Percentiles rank a stretch among this genome's conserved stretches.
phyloP scores from a whole-genome alignment of 2,329 filamentous ascomycete species.

The Oidium heveae region DNA sequence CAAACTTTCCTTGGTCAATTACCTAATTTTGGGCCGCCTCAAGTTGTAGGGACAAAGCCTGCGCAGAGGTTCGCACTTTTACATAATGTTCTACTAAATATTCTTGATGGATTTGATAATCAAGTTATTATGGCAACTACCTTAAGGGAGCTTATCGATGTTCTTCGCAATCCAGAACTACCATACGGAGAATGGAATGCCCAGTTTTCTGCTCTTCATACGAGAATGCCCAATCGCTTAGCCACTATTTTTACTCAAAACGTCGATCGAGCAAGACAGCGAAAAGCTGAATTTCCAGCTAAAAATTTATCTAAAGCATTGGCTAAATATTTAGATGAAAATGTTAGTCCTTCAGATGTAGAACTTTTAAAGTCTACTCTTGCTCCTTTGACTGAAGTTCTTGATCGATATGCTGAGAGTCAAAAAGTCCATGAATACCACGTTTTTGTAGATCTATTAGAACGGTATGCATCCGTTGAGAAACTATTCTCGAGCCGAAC shows the following conservation, averaged over 20 bases:
- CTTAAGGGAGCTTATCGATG: constrained; percentile 68
- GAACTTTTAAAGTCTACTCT: constrained; percentile 49
- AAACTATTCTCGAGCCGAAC: constrained; percentile 66
- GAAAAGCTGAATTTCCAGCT: constrained; percentile 72
- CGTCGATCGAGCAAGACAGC: constrained; percentile 56
- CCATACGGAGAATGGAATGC: constrained; percentile 94
- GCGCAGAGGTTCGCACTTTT: constrained; percentile 65
- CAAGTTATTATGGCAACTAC: constrained; percentile 82
- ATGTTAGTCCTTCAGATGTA: constrained; percentile 46
- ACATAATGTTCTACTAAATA: constrained; percentile 57
- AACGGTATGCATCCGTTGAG: constrained; percentile 65
- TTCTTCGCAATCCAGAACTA: constrained; percentile 69
- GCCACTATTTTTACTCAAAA: constrained; percentile 61
- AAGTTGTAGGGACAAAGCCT: constrained; percentile 74
- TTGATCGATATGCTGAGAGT: constrained; percentile 61
- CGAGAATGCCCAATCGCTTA: constrained; percentile 87
- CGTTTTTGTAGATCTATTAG: constrained; percentile 55
- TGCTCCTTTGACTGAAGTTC: constrained; percentile 49
- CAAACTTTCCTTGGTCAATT: constrained; percentile 82
- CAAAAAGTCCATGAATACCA: constrained; percentile 75
- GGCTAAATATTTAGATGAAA: constrained; percentile 70
- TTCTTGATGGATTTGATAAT: constrained; percentile 86
- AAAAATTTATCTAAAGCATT: constrained; percentile 69
- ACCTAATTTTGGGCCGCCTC: constrained; percentile 62
- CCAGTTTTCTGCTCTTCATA: constrained; percentile 88